Conservation (phyloP, 2,329 filamentous ascomycete species). For the Aureobasidium musti region DNA sequence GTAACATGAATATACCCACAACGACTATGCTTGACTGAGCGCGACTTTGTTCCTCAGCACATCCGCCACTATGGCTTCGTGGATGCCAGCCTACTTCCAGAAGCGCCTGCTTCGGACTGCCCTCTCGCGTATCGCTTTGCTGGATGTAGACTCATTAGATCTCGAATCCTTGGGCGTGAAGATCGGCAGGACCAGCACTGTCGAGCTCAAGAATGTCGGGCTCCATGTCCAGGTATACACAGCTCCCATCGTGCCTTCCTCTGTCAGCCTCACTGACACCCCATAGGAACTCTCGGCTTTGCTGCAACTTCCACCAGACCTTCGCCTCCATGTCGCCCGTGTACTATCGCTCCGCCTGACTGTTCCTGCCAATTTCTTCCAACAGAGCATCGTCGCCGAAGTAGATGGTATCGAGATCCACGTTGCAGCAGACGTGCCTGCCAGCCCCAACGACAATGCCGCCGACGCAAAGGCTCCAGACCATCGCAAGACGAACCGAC, state of each 20-base stretch:
- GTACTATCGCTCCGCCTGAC: slow-evolving; percentile 76
- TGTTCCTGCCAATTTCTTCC: slow-evolving; percentile 84
- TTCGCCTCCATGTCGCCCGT: slow-evolving; percentile 72
- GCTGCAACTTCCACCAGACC: slow-evolving; percentile 70
- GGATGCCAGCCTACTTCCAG: slow-evolving; percentile 77
- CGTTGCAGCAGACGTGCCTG: slow-evolving; percentile 34
- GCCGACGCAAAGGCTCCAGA: slow-evolving; percentile 40
- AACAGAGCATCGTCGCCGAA: slow-evolving; percentile 78
- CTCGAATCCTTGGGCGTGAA: slow-evolving; percentile 82
- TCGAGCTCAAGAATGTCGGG: slow-evolving; percentile 85
- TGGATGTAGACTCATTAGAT: slow-evolving; percentile 85
- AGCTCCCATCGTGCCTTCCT: background rate
- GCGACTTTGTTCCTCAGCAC: slow-evolving; percentile 6
- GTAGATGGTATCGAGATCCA: slow-evolving; percentile 77
- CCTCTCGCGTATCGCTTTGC: slow-evolving; percentile 76
- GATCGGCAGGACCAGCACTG: slow-evolving; percentile 75
- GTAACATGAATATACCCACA: slow-evolving; percentile 30
- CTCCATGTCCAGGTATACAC: slow-evolving; percentile 69
- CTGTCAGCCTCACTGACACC: background rate
- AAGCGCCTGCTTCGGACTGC: slow-evolving; percentile 87
- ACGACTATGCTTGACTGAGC: slow-evolving; percentile 12
- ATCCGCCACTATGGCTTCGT: slow-evolving; percentile 48
- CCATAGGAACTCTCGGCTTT: slow-evolving; percentile 75
- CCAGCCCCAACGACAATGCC: background rate
- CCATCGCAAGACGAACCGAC: slow-evolving; percentile 41